These are phyloP conservation scores for Pseudocercospora pini-densiflorae DNA, from an alignment of 2,329 filamentous ascomycete species.

Conservation along the genomic window DNA sequence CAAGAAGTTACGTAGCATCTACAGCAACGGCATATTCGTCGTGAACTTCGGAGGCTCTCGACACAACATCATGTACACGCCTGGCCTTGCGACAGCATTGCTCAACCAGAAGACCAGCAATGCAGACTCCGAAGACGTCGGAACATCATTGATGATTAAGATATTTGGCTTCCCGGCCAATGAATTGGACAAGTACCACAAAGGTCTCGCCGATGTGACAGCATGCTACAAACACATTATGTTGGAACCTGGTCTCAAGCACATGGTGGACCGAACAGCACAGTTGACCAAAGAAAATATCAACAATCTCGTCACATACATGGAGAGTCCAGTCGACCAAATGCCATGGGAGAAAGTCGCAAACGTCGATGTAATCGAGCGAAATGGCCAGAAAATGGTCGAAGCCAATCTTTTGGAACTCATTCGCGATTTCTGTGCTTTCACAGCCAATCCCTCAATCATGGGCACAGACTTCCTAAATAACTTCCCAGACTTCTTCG, in stretches of 20 bases:
- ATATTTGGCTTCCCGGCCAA: conserved; percentile 48
- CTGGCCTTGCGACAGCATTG: conserved; percentile 50
- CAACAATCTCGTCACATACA: conserved; percentile 64
- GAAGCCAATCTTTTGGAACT: conserved; percentile 59
- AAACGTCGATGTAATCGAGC: conserved; percentile 45
- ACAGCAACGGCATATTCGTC: conserved; percentile 50
- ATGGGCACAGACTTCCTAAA: conserved; percentile 58
- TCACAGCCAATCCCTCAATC: conserved; percentile 54
- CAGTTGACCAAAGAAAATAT: conserved; percentile 50
- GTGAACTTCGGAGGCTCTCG: conserved; percentile 55
- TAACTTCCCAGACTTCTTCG: conserved; percentile 57
- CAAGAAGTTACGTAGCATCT: conserved; percentile 44
- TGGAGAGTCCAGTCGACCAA: conserved; percentile 64
- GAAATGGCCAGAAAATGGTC: conserved; percentile 50
- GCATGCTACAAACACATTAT: conserved; percentile 50
- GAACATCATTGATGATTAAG: conserved; percentile 34
- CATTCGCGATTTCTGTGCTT: conserved; percentile 62
- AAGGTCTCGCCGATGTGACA: conserved; percentile 41
- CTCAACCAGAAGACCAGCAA: conserved; percentile 44
- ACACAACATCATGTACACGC: conserved; percentile 57
- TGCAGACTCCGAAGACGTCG: conserved; percentile 36
- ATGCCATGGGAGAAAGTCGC: conserved; percentile 64
- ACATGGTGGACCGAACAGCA: conserved; percentile 45
- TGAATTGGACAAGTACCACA: conserved; percentile 43
- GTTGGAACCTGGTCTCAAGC: conserved; percentile 52